Conservation (phyloP, 1,284 basidiomycete species). For the Heterobasidion irregulare region DNA sequence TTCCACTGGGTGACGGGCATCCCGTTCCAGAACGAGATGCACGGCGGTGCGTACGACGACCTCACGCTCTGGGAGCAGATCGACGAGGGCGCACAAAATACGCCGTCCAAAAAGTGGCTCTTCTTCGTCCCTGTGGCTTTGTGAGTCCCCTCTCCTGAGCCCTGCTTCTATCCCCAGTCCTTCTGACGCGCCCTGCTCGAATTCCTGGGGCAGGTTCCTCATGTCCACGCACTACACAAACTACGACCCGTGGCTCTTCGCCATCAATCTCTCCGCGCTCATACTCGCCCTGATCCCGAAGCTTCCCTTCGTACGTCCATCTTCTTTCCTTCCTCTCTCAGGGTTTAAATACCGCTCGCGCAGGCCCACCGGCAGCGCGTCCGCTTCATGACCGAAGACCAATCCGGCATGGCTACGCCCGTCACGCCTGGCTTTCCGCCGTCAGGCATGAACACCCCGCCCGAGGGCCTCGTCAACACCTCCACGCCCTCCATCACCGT, state of each 20-base stretch:
- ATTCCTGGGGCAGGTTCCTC: conserved; percentile 61
- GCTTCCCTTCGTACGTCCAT: conserved; percentile 69
- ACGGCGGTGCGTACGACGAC: conserved; percentile 93
- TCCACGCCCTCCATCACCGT: conserved; percentile 16
- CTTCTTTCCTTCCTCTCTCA: neutral
- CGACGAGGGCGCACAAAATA: conserved; percentile 97
- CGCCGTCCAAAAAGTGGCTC: conserved; percentile 97
- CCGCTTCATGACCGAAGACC: conserved; percentile 57
- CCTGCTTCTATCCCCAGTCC: conserved; percentile 2
- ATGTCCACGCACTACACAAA: conserved; percentile 98
- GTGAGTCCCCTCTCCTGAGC: conserved; percentile 40
- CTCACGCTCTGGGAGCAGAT: conserved; percentile 99
- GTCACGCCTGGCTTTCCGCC: conserved; percentile 42
- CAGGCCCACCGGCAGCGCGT: conserved; percentile 76
- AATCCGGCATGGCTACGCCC: conserved; percentile 59
- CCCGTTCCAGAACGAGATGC: conserved; percentile 85
- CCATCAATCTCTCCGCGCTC: conserved; percentile 84
- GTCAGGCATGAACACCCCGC: conserved; percentile 33
- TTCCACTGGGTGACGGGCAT: conserved; percentile 98
- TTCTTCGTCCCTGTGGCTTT: conserved; percentile 85
- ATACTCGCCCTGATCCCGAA: conserved; percentile 90
- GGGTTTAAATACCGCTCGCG: neutral
- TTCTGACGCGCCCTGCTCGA: neutral
- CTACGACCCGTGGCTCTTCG: conserved; percentile 89
- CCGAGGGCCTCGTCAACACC: conserved; percentile 14